Evolutionary conservation across 192 early-diverging fungal genomes (phyloP).

Genomic region (Thamnidium elegans): DNA sequence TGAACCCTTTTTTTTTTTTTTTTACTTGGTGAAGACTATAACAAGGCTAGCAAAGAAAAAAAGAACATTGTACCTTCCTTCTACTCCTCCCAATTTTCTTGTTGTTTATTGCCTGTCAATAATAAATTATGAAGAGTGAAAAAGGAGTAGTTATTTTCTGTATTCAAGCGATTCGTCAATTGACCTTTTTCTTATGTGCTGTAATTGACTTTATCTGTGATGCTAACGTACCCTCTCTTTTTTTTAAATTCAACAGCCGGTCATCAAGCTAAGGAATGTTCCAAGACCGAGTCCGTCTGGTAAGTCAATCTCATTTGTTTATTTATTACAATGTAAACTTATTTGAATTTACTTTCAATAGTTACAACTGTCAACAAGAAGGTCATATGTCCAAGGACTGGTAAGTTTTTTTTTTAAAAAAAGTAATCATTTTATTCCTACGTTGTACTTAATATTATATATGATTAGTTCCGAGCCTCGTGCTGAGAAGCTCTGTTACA

Average conservation of each 20-base stretch:
- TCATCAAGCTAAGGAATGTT: slow-evolving; percentile 54
- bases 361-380: slow-evolving; percentile 54
- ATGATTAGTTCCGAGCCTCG: slow-evolving; percentile 40
- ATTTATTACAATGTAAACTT: not conserved
- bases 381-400: slow-evolving; percentile 44
- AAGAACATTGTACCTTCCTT: not conserved
- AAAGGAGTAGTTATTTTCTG: not conserved
- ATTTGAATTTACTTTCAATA: slow-evolving; percentile 11
- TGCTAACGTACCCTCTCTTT: too few relatives aligned
- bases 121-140: slow-evolving; percentile 12
- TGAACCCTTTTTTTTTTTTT: not conserved
- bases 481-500: slow-evolving; percentile 55
- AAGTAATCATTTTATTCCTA: not conserved
- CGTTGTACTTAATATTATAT: not conserved
- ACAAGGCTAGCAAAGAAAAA: not conserved
- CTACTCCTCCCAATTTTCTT: not conserved
- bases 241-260: slow-evolving; percentile 35
- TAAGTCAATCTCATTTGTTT: slow-evolving; percentile 29
- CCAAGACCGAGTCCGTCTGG: slow-evolving; percentile 48
- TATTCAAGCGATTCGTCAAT: too few relatives aligned
- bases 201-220: slow-evolving; percentile 5
- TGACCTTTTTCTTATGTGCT: slow-evolving; percentile 1
- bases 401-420: slow-evolving; percentile 15
- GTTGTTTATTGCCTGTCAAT: not conserved
- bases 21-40: too few relatives aligned